Evolutionary conservation across 2,329 filamentous ascomycete species (phyloP).

Genomic region (Berkeleyomyces basicola): DNA sequence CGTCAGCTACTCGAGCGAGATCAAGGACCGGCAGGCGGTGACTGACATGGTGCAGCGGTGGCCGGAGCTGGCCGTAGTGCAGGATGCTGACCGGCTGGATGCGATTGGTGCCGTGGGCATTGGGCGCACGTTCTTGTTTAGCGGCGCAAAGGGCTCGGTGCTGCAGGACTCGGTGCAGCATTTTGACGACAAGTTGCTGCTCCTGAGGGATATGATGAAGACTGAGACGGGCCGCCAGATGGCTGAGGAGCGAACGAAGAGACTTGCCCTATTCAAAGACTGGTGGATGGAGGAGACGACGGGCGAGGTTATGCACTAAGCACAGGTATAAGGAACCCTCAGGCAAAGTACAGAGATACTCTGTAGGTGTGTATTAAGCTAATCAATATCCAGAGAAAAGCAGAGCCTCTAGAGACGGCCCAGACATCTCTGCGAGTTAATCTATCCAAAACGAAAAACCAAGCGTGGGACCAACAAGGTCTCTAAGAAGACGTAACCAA

Average conservation of each 20-base stretch:
- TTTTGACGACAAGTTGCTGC: constrained; percentile 59
- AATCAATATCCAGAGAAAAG: background rate
- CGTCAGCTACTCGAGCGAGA: constrained; percentile 65
- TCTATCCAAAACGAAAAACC: background rate
- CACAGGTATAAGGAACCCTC: background rate
- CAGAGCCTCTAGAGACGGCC: background rate
- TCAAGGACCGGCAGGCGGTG: constrained; percentile 44
- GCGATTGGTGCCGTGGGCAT: constrained; percentile 78
- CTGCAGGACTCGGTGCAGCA: constrained; percentile 54
- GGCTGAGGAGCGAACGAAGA: constrained; percentile 35
- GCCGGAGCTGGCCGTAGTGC: constrained; percentile 48
- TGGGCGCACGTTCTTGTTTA: constrained; percentile 47
- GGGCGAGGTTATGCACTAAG: background rate
- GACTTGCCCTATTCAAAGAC: constrained; percentile 34
- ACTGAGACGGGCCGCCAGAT: constrained; percentile 37
- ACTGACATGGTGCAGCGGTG: constrained; percentile 38
- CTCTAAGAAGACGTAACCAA: background rate
- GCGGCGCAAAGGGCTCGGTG: constrained; percentile 43
- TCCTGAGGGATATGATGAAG: constrained; percentile 49
- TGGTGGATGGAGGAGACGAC: constrained; percentile 42
- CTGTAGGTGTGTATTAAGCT: background rate
- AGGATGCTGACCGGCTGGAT: constrained; percentile 87
- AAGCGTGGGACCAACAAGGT: background rate
- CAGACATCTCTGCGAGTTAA: background rate
- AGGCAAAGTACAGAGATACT: background rate